A percentile compares a stretch with the other conserved stretches of the same genome.
These are phyloP conservation scores for Persicaria tinctoria DNA, from an alignment of 148 eudicot species.

Conservation along the genomic window DNA sequence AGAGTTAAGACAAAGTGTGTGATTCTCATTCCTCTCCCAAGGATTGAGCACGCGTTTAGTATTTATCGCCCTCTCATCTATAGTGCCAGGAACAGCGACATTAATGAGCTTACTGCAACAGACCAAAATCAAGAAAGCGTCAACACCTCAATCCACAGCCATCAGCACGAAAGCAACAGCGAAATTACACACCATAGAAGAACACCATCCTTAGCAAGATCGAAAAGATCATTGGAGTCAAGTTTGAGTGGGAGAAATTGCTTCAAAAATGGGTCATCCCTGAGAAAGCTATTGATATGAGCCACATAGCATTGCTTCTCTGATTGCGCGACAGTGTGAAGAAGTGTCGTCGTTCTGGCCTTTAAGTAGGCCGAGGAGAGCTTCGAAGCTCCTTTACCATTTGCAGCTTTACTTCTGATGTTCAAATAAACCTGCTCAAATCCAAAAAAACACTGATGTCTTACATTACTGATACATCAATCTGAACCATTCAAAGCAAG, in stretches of 20 bases:
- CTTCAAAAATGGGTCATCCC: conserved; percentile 85
- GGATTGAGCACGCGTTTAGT: conserved; percentile 74
- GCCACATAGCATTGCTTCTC: conserved; percentile 85
- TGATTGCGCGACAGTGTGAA: conserved; percentile 69
- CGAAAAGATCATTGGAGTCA: conserved; percentile 56
- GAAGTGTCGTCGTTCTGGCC: conserved; percentile 78
- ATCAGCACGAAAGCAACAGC: neutral
- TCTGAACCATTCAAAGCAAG: too few relatives aligned
- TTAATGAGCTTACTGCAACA: conserved; percentile 85
- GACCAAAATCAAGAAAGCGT: conserved; percentile 12
- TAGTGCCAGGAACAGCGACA: conserved; percentile 55
- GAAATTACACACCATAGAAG: conserved; percentile 59
- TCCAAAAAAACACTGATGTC: neutral
- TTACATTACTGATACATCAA: too few relatives aligned
- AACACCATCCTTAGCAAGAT: conserved; percentile 91
- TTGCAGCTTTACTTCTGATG: conserved; percentile 57
- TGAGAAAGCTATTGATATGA: conserved; percentile 82
- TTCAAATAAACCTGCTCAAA: conserved; percentile 54
- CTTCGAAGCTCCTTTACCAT: conserved; percentile 39
- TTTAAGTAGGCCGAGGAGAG: conserved; percentile 68
- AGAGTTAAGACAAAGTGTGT: conserved; percentile 84
- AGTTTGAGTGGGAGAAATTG: conserved; percentile 92
- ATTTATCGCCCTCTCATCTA: conserved; percentile 91
- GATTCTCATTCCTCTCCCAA: conserved; percentile 68
- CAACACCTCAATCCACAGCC: neutral